phyloP scores from a whole-genome alignment of 345 rosid genomes.

The Populus euphratica region DNA sequence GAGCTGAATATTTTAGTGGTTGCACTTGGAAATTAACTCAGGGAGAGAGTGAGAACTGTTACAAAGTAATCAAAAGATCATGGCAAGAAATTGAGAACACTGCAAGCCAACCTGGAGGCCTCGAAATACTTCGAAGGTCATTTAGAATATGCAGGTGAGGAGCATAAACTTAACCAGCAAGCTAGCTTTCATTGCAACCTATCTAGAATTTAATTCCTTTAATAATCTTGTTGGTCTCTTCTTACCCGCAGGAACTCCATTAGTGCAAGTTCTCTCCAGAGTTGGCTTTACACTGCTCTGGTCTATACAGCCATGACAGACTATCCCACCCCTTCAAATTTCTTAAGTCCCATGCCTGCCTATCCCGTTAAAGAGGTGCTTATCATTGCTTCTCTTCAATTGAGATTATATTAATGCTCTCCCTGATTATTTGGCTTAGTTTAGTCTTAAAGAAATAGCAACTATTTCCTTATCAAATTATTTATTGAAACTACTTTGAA shows the following conservation, averaged over 20 bases:
- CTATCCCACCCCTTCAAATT: conserved; percentile 58
- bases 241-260: conserved; percentile 32
- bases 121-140: conserved; percentile 33
- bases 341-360: conserved; percentile 52
- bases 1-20: neutral
- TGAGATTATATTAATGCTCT: neutral
- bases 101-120: conserved; percentile 31
- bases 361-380: conserved; percentile 51
- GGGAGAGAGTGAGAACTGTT: conserved; percentile 58
- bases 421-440: neutral
- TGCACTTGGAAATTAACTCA: conserved; percentile 7
- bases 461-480: no score
- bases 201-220: neutral
- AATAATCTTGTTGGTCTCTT: neutral
- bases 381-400: neutral
- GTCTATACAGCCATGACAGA: conserved; percentile 61
- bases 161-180: neutral
- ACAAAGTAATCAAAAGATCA: conserved; percentile 50
- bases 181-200: neutral
- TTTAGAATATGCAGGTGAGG: conserved; percentile 54
- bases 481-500: no score
- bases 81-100: conserved; percentile 41
- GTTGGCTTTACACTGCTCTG: conserved; percentile 42
- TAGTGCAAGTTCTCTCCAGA: conserved; percentile 8
- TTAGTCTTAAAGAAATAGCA: neutral